Evolutionary conservation across 768 basidiomycete genomes (phyloP).

Genomic region (Inosperma sp.): DNA sequence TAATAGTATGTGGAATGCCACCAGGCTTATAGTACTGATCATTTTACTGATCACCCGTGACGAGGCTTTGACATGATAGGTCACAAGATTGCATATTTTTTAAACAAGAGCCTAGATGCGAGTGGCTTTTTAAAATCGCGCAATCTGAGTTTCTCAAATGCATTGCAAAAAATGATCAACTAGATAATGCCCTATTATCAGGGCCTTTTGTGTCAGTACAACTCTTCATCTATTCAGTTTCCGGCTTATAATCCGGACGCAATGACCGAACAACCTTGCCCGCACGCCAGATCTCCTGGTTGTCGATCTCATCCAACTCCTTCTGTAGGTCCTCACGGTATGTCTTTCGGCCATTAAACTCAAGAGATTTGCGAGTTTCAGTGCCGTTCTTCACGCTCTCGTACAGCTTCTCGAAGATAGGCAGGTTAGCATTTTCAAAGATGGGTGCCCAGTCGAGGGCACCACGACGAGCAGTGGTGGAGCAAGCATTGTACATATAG

Average conservation of each 20-base stretch:
- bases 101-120: too few relatives aligned
- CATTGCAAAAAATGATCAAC: slow-evolving; percentile 16
- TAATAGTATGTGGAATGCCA: neutral
- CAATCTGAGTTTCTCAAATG: too few relatives aligned
- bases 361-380: slow-evolving; percentile 94
- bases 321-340: slow-evolving; percentile 91
- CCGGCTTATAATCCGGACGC: slow-evolving; percentile 79
- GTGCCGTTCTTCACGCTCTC: slow-evolving; percentile 91
- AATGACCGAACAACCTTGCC: slow-evolving; percentile 90
- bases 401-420: slow-evolving; percentile 93
- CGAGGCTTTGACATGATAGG: too few relatives aligned
- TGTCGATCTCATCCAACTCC: slow-evolving; percentile 92
- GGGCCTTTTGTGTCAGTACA: slow-evolving; percentile 24
- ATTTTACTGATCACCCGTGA: too few relatives aligned
- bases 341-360: slow-evolving; percentile 89
- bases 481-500: slow-evolving; percentile 99
- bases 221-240: slow-evolving; percentile 37
- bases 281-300: slow-evolving; percentile 98
- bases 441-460: slow-evolving; percentile 99
- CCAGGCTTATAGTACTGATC: too few relatives aligned
- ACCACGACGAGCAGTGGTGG: slow-evolving; percentile 97
- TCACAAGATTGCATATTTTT: too few relatives aligned
- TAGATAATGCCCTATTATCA: slow-evolving; percentile 16
- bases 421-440: slow-evolving; percentile 91
- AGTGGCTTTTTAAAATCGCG: too few relatives aligned